A percentile compares a stretch with the other conserved stretches of the same genome.
phyloP scores from a whole-genome alignment of 148 eudicot species.

The Euryodendron excelsum region DNA sequence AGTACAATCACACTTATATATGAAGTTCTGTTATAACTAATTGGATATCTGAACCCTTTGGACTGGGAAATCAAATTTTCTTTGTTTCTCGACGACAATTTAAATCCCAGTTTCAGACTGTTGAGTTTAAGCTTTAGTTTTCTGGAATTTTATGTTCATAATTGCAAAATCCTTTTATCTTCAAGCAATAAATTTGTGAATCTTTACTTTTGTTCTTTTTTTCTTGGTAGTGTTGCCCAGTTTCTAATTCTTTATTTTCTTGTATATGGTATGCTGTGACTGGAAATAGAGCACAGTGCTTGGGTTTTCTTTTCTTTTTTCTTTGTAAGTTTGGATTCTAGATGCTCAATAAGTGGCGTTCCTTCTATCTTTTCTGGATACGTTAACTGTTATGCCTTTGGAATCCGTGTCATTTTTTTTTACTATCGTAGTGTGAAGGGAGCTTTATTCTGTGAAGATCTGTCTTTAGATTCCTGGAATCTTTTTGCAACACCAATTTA shows the following conservation, averaged over 20 bases:
- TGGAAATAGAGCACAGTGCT: background rate
- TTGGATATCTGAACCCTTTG: background rate
- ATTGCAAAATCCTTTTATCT: no score
- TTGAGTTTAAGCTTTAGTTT: background rate
- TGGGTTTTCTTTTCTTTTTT: background rate
- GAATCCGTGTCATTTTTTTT: constrained; percentile 3
- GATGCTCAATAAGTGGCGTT: constrained; percentile 21
- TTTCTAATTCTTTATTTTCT: background rate
- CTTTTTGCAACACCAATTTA: background rate
- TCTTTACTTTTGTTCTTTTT: background rate
- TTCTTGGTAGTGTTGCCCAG: background rate
- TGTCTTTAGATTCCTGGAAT: constrained; percentile 6
- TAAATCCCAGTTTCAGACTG: background rate
- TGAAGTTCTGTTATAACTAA: background rate
- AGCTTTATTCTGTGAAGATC: constrained; percentile 2
- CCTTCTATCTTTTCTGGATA: constrained; percentile 3
- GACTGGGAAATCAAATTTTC: background rate
- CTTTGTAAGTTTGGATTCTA: constrained; percentile 14
- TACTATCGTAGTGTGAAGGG: background rate
- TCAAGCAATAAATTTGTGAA: background rate
- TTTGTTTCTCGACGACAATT: background rate
- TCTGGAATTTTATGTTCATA: background rate
- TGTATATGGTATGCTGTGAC: background rate
- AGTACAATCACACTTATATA: background rate
- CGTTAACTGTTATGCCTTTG: constrained; percentile 11